phyloP scores from a whole-genome alignment of 768 basidiomycete genomes.

The Phaeolepiota aurea region DNA sequence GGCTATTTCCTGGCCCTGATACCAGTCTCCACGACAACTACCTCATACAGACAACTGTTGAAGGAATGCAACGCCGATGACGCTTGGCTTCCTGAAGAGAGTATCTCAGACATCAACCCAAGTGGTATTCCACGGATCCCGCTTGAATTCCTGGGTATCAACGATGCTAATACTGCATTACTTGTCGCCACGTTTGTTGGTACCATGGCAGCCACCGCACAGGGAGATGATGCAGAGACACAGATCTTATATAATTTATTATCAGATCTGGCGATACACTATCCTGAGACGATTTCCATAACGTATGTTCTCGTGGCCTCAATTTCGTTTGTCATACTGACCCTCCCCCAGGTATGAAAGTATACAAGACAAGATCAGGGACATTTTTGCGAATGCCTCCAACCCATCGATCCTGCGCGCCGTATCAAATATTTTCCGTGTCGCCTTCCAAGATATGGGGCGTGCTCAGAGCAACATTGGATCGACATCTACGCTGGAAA shows the following conservation, averaged over 20 bases:
- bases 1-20: conserved; percentile 78
- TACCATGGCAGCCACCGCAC: conserved; percentile 66
- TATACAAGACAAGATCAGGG: conserved; percentile 67
- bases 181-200: conserved; percentile 68
- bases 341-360: conserved; percentile 53
- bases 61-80: conserved; percentile 53
- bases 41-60: conserved; percentile 51
- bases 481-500: conserved; percentile 54
- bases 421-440: conserved; percentile 69
- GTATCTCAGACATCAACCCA: conserved; percentile 28
- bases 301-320: conserved; percentile 41
- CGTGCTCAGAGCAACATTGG: conserved; percentile 32
- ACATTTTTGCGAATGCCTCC: conserved; percentile 61
- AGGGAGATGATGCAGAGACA: conserved; percentile 75
- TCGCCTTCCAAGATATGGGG: conserved; percentile 50
- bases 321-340: conserved; percentile 8
- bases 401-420: conserved; percentile 64
- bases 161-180: conserved; percentile 57
- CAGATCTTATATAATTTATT: conserved; percentile 74
- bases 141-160: conserved; percentile 50
- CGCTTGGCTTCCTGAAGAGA: conserved; percentile 30
- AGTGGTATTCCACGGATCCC: conserved; percentile 45
- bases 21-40: conserved; percentile 52
- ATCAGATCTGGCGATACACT: conserved; percentile 55
- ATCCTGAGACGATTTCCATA: conserved; percentile 66